Conservation (phyloP, 305 asterid species). For the Nicotiana rustica region DNA sequence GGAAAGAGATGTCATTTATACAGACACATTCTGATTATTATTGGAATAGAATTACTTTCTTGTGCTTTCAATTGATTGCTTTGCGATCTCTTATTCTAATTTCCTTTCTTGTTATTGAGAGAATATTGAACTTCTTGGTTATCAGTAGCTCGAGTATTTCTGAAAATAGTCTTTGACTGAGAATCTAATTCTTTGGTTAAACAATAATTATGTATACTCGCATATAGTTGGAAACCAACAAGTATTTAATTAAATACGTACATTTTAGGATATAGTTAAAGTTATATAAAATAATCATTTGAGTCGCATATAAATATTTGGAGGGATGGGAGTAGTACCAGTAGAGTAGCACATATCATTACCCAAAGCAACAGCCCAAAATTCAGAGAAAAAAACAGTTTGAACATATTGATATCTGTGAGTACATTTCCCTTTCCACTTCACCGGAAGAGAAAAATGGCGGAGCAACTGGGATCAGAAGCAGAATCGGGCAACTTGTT, state of each 20-base stretch:
- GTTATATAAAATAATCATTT: not conserved
- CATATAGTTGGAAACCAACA: too few species aligned
- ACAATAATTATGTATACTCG: too few species aligned
- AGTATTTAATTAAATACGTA: not conserved
- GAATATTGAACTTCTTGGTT: too few species aligned
- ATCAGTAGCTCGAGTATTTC: too few species aligned
- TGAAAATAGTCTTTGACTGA: too few species aligned
- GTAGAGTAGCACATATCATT: not conserved
- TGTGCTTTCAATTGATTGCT: too few species aligned
- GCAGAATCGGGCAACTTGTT: constrained; percentile 46
- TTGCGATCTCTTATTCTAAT: too few species aligned
- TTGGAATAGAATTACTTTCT: too few species aligned
- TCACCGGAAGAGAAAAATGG: not conserved
- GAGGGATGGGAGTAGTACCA: not conserved
- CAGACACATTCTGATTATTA: too few species aligned
- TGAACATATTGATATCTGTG: not conserved
- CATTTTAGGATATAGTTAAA: not conserved
- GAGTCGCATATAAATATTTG: not conserved
- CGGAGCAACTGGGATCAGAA: constrained; percentile 15
- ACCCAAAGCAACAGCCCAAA: not conserved
- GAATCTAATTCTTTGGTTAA: too few species aligned
- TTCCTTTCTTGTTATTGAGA: too few species aligned
- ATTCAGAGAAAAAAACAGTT: not conserved
- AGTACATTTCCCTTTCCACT: not conserved
- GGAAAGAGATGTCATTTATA: too few species aligned